A percentile compares a stretch with the other conserved stretches of the same genome.
Evolutionary conservation across 176 grass and related monocot species (phyloP).

Genomic region (Melocanna baccifera): DNA sequence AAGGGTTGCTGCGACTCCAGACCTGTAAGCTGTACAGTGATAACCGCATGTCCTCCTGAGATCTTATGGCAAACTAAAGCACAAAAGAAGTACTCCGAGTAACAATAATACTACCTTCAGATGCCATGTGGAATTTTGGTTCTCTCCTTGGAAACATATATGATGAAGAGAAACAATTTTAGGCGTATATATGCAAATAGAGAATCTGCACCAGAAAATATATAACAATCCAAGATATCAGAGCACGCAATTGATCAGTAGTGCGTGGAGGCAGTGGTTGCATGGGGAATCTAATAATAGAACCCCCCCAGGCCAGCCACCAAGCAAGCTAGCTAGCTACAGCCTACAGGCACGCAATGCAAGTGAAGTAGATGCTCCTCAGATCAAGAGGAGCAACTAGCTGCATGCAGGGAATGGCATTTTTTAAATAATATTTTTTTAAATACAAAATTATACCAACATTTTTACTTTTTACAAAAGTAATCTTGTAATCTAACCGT

Average conservation of each 20-base stretch:
- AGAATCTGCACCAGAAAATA: not conserved
- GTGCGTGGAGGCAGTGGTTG: not conserved
- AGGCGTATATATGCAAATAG: not conserved
- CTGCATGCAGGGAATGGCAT: too few species aligned
- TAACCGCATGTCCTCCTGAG: not conserved
- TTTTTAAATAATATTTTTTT: too few species aligned
- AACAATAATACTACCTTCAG: not conserved
- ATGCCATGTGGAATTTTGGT: not conserved
- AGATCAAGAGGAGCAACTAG: not conserved
- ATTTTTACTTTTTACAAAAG: too few species aligned
- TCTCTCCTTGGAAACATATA: not conserved
- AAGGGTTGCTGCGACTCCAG: not conserved
- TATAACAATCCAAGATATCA: slow-evolving; percentile 19
- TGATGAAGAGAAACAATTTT: not conserved
- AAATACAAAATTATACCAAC: too few species aligned
- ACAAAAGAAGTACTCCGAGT: not conserved
- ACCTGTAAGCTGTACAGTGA: not conserved
- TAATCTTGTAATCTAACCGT: too few species aligned
- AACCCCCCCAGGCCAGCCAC: not conserved
- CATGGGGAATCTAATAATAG: slow-evolving; percentile 19
- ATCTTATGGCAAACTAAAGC: not conserved
- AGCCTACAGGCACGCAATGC: not conserved
- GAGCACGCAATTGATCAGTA: not conserved
- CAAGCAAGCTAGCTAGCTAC: not conserved
- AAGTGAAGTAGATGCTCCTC: not conserved